Percentiles rank a stretch among this genome's conserved stretches.
Conservation (phyloP, 2,329 filamentous ascomycete species). For the Alternaria alternata region DNA sequence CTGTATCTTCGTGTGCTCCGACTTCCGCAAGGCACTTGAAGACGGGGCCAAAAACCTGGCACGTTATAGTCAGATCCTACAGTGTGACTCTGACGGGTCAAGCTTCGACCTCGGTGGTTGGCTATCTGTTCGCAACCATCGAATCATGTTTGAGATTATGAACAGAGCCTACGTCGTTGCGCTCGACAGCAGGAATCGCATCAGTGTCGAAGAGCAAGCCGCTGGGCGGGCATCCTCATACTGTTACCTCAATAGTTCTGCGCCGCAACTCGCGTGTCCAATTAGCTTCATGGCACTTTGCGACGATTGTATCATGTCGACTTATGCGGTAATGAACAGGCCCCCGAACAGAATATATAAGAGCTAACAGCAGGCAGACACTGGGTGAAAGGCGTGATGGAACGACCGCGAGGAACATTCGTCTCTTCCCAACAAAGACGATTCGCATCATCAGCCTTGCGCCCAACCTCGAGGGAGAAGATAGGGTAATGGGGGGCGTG, state of each 20-base stretch:
- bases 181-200: not conserved
- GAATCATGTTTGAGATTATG: slow-evolving; percentile 11
- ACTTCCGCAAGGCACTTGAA: slow-evolving; percentile 11
- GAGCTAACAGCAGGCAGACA: not conserved
- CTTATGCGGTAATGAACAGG: slow-evolving; percentile 1
- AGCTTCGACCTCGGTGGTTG: slow-evolving; percentile 9
- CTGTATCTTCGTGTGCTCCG: slow-evolving; percentile 7
- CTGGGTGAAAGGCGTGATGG: slow-evolving; percentile 6
- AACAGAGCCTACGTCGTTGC: slow-evolving; percentile 7
- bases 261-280: slow-evolving; percentile 3
- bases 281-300: slow-evolving; percentile 13
- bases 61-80: slow-evolving; percentile 5
- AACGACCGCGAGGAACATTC: not conserved
- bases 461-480: slow-evolving; percentile 1
- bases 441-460: slow-evolving; percentile 15
- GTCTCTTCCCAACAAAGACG: slow-evolving; percentile 11
- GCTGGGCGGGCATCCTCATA: not conserved
- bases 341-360: not conserved
- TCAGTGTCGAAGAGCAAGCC: not conserved
- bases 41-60: not conserved
- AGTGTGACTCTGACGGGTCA: slow-evolving; percentile 9
- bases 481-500: not conserved
- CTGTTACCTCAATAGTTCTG: not conserved
- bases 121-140: slow-evolving; percentile 8
- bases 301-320: slow-evolving; percentile 15